Base-by-base conservation (phyloP, 257 asterid genomes). In the Jacaranda mimosifolia region DNA sequence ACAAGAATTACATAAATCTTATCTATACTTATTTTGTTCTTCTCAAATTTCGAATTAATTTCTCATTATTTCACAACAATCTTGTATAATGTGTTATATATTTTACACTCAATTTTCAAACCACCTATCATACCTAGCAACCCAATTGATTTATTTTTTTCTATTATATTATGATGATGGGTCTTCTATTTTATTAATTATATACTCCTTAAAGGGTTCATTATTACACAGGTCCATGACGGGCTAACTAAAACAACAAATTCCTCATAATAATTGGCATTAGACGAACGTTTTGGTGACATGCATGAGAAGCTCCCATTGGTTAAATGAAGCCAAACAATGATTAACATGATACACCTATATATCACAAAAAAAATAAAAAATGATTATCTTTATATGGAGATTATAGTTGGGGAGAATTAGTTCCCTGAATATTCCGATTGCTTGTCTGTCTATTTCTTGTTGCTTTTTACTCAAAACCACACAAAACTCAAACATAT, bases 321-420 rank as follows among this genome's bases (percentile, higher is more conserved):
- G 85, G 85, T 81, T 69, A 35, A 71, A 63, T 19, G 59, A 36
- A 51, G 72, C 68, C 76, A 76, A 48, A 77, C 62, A 52, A 70
- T 58, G 46, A 70, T 77, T 53, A 65, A 39, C 58, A 58, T 53
- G 56, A 59, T 9, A 36, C 17, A 53, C 1, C 15, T 57, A 58
- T 43, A 15, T 42, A 4, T 52, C 39, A 32, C 3, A 58, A 4
- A 40, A 45, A 12, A 46, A 26, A 45, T 35, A 19, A 9, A 38
- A 26, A 21, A 6, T 4, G 62, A 64, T 62, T 10, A 43, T 36
- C 32, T 26, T 26, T 26, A 26, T 26, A 26, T 26, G 32, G 32
- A 26, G 32, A 26, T 26, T 4, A 8, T 65, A 26, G 56, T 19
- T 69, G 9, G 6, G 72, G 32, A 36, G 72, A 49, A 63, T 63